These are phyloP conservation scores for Aspergillus eucalypticola DNA, from an alignment of 2,329 filamentous ascomycete species.

Conservation along the genomic window DNA sequence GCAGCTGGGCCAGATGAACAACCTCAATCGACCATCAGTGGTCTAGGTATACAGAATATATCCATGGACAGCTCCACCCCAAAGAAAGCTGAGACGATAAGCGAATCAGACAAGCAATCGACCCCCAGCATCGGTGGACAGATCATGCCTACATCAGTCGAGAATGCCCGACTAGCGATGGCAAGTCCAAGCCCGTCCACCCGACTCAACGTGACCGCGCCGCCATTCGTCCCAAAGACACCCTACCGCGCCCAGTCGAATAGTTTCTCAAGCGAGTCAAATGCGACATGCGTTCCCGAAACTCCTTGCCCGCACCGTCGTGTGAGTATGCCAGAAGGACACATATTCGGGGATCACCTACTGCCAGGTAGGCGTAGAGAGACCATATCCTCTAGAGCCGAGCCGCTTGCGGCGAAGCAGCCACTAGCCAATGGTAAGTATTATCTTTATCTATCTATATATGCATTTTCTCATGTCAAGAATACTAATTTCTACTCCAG, in stretches of 20 bases:
- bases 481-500: neutral
- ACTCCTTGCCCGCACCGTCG: neutral
- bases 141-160: neutral
- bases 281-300: neutral
- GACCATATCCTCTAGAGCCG: neutral
- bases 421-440: neutral
- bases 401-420: neutral
- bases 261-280: neutral
- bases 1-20: too few species aligned
- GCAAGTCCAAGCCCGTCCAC: neutral
- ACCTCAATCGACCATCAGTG: too few species aligned
- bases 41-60: too few species aligned
- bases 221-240: neutral
- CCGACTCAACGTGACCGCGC: neutral
- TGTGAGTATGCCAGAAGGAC: neutral
- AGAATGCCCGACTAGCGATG: neutral
- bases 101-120: neutral
- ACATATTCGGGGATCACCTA: conserved; percentile 26
- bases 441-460: neutral
- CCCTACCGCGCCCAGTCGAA: neutral
- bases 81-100: neutral
- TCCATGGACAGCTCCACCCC: neutral
- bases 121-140: neutral
- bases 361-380: conserved; percentile 20
- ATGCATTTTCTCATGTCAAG: neutral